These are phyloP conservation scores for Trametes pubescens DNA, from an alignment of 1,284 basidiomycete genomes.

Conservation along the genomic window DNA sequence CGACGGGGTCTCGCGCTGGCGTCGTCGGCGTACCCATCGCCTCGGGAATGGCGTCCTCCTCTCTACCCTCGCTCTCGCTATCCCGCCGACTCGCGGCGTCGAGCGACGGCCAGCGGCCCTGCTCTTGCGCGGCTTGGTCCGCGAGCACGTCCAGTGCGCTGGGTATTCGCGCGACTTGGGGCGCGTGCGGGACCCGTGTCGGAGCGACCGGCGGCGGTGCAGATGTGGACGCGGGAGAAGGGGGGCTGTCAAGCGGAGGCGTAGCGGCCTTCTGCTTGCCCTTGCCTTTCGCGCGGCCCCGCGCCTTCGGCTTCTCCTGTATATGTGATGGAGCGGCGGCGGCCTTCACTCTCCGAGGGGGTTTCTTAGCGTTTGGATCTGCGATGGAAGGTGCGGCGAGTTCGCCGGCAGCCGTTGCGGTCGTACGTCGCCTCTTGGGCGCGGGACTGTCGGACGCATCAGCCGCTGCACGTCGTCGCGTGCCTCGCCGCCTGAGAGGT, in stretches of 20 bases:
- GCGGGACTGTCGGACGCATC: constrained; percentile 34
- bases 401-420: constrained; percentile 7
- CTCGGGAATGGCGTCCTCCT: background rate
- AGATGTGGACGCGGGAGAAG: background rate
- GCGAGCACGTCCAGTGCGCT: constrained; percentile 72
- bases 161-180: constrained; percentile 31
- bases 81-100: constrained; percentile 16
- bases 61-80: constrained; percentile 17
- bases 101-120: constrained; percentile 37
- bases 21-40: too few relatives aligned
- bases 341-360: constrained; percentile 11
- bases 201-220: background rate
- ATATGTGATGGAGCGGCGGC: background rate
- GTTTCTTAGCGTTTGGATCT: constrained; percentile 6
- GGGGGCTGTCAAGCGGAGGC: background rate
- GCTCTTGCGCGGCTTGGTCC: constrained; percentile 65
- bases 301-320: constrained; percentile 1
- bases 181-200: background rate
- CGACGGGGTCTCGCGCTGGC: background rate
- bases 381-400: constrained; percentile 1
- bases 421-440: constrained; percentile 37
- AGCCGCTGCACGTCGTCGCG: constrained; percentile 30
- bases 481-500: constrained; percentile 16
- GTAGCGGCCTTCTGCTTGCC: constrained; percentile 14
- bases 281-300: constrained; percentile 19